Percentiles rank a stretch among this genome's conserved stretches.
These are phyloP conservation scores for Aegilops bicornis DNA, from an alignment of 176 grass and related monocot genomes.

Conservation along the genomic window DNA sequence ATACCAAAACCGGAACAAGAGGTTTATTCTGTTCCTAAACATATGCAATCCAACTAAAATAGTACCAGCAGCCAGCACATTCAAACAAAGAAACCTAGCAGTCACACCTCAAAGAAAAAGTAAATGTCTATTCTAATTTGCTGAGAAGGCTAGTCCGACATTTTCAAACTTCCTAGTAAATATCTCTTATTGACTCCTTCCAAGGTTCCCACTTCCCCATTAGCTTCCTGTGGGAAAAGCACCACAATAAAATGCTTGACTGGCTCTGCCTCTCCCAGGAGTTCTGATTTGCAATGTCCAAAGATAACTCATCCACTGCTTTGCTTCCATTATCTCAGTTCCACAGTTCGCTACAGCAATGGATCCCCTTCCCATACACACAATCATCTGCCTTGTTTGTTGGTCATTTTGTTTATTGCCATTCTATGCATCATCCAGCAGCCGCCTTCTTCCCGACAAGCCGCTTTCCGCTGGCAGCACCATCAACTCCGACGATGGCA, in stretches of 20 bases:
- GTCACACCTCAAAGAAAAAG: neutral
- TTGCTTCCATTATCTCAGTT: neutral
- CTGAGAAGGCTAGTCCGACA: neutral
- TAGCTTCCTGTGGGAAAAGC: neutral
- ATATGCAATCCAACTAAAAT: neutral
- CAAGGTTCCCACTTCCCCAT: neutral
- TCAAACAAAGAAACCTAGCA: neutral
- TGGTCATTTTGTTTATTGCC: neutral
- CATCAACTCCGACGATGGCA: slow-evolving; percentile 15
- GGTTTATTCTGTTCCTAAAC: neutral
- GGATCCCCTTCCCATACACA: slow-evolving; percentile 1
- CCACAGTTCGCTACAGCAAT: neutral
- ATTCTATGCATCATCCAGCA: neutral
- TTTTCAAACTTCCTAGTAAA: no score
- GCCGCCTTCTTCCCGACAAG: slow-evolving; percentile 14
- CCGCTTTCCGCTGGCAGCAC: slow-evolving; percentile 3
- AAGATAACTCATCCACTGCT: neutral
- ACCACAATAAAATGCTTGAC: neutral
- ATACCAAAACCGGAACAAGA: neutral
- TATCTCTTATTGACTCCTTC: neutral
- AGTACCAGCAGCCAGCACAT: neutral
- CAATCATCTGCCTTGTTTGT: neutral
- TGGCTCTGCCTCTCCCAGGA: neutral
- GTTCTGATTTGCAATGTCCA: neutral
- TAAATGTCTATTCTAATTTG: neutral